These are phyloP conservation scores for Delonix regia DNA, from an alignment of 306 rosid genomes.

Conservation along the genomic window DNA sequence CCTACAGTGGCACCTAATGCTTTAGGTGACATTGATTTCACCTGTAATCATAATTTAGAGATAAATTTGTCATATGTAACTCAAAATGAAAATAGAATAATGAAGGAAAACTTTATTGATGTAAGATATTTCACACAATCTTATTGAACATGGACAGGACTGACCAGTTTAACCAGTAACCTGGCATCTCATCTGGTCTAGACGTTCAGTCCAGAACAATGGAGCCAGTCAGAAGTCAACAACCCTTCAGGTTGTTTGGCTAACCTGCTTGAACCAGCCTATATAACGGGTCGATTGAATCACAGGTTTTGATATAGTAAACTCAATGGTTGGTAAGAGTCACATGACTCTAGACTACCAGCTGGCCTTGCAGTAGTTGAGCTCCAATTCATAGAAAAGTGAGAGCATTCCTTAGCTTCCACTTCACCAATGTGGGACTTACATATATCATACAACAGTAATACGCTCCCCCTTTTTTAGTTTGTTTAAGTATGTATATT, in stretches of 20 bases:
- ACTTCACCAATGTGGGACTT: background rate
- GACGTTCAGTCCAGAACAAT: background rate
- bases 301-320: background rate
- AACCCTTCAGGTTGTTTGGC: background rate
- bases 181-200: background rate
- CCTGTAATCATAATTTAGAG: slow-evolving; percentile 58
- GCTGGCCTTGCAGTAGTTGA: background rate
- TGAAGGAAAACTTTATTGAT: background rate
- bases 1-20: slow-evolving; percentile 83
- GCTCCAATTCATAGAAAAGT: background rate
- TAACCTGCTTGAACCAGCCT: background rate
- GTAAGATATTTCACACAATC: slow-evolving; percentile 12
- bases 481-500: background rate
- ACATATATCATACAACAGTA: background rate
- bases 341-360: background rate
- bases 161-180: background rate
- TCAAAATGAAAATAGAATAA: slow-evolving; percentile 23
- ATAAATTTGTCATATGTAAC: slow-evolving; percentile 25
- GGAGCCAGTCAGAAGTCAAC: background rate
- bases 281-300: background rate
- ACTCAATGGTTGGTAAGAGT: background rate
- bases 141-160: background rate
- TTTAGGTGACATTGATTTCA: slow-evolving; percentile 74
- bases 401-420: background rate
- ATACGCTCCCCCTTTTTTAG: background rate